Evolutionary conservation across 2,329 filamentous ascomycete genomes (phyloP).

Genomic region (Sporothrix humicola): DNA sequence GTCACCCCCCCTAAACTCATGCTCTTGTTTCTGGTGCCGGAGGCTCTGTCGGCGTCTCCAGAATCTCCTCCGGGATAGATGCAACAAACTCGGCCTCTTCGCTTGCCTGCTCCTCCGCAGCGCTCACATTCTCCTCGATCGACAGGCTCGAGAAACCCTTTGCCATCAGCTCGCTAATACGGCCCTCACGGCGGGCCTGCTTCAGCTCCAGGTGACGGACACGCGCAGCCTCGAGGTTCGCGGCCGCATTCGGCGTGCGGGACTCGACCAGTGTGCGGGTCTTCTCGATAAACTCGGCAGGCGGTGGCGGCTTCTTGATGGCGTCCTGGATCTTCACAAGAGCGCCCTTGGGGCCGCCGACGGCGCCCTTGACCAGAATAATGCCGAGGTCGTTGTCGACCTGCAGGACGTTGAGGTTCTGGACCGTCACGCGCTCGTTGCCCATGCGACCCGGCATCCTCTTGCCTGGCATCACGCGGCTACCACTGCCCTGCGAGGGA

Average conservation of each 20-base stretch:
- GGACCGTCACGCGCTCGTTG: conserved; percentile 82
- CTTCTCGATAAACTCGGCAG: conserved; percentile 56
- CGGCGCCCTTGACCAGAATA: conserved; percentile 82
- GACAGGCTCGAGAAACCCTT: conserved; percentile 27
- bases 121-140: conserved; percentile 36
- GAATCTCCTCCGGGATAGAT: not conserved
- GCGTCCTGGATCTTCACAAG: conserved; percentile 88
- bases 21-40: conserved; percentile 17
- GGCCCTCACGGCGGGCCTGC: conserved; percentile 53
- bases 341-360: conserved; percentile 87
- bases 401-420: conserved; percentile 88
- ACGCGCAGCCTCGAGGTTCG: conserved; percentile 56
- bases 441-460: conserved; percentile 98
- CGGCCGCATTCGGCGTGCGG: conserved; percentile 55
- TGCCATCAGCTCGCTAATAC: conserved; percentile 46
- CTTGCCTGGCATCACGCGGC: conserved; percentile 91
- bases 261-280: conserved; percentile 52
- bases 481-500: conserved; percentile 88
- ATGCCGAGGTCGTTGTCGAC: conserved; percentile 87
- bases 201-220: conserved; percentile 60
- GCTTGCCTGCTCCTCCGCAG: not conserved
- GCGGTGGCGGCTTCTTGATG: conserved; percentile 75
- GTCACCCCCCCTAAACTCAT: not conserved
- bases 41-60: conserved; percentile 12
- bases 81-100: not conserved